Evolutionary conservation across 441 rosid genomes (phyloP), one percentile per base, ranked within the genome.

Genomic region (Jatropha podagrica): DNA sequence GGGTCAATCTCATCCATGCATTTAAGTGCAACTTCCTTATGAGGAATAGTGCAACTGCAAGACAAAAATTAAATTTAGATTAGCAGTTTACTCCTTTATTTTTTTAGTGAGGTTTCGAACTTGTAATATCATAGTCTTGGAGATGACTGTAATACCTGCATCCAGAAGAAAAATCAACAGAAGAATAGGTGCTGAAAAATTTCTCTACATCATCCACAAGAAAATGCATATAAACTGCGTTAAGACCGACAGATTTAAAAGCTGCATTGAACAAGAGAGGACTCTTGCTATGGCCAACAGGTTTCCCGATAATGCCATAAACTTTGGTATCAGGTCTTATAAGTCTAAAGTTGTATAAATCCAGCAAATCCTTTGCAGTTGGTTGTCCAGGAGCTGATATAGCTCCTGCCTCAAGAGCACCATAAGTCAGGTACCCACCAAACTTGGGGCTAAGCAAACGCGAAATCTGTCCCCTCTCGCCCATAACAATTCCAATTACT

Each of bases 1-100:
- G 91, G 91, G 77, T 89, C 89, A 44, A 88, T 81, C 72, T 88
- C 90, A 55, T 89, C 89, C 70, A 88, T 84, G 85, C 87, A 88
- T 60, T 77, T 78, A 59, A 89, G 84, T 74, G 84, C 93, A 74
- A 73, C 86, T 76, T 86, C 90, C 78, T 89, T 88, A 79, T 88
- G 89, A 71, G 93, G 91, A 77, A 88, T 88, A 48, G 88, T 84
- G 64, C 52, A 83, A 51, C 91, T 88, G 88, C 77, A 68, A 73
- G 56, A 66, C 65, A 11, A 13, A 71, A 68, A n/a, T 15, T 32
- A 12, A 23, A 54, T 71, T 32, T 32, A 32, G 32, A 32, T 32
- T 32, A 32, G 32, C 32, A 32, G 32, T 32, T 32, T 32, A 32
- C 32, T 32, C 32, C 2, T 32, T 32, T 32, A 2, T 32, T 32